These are phyloP conservation scores for Lojkania enalia DNA, from an alignment of 2,329 filamentous ascomycete species.

Conservation along the genomic window DNA sequence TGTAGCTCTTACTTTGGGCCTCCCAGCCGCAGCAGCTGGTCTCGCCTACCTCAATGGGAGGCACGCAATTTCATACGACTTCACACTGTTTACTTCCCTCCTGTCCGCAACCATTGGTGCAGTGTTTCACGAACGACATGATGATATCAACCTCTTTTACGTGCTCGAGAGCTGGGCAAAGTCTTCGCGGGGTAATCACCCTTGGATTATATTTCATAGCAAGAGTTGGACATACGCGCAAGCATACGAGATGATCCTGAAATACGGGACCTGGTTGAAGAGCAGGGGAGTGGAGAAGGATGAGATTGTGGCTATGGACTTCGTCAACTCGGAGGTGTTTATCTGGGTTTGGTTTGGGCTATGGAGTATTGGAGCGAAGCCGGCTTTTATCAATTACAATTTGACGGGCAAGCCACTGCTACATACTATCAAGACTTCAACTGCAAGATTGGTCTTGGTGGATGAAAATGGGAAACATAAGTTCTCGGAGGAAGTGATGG, in stretches of 20 bases:
- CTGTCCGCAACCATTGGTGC: constrained; percentile 52
- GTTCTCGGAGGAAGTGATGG: constrained; percentile 30
- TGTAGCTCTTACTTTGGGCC: constrained; percentile 31
- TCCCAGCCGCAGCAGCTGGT: constrained; percentile 44
- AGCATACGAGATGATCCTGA: constrained; percentile 38
- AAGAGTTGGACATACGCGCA: constrained; percentile 39
- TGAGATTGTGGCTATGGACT: constrained; percentile 46
- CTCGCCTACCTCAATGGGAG: constrained; percentile 70
- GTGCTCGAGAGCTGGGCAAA: constrained; percentile 38
- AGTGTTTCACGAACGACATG: constrained; percentile 56
- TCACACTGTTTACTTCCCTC: constrained; percentile 60
- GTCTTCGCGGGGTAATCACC: constrained; percentile 27
- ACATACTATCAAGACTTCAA: constrained; percentile 61
- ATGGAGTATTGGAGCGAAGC: constrained; percentile 44
- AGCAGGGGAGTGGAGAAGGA: constrained; percentile 38
- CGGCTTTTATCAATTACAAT: constrained; percentile 47
- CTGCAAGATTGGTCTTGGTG: constrained; percentile 60
- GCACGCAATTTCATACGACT: constrained; percentile 66
- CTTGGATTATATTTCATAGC: constrained; percentile 41
- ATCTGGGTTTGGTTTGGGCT: constrained; percentile 45
- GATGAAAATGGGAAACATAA: constrained; percentile 54
- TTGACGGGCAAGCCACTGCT: constrained; percentile 40
- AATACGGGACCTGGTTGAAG: constrained; percentile 44
- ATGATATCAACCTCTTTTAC: constrained; percentile 62
- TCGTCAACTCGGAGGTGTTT: constrained; percentile 42